Evolutionary conservation across 768 basidiomycete species (phyloP).

Genomic region (Lactarius sanguifluus): DNA sequence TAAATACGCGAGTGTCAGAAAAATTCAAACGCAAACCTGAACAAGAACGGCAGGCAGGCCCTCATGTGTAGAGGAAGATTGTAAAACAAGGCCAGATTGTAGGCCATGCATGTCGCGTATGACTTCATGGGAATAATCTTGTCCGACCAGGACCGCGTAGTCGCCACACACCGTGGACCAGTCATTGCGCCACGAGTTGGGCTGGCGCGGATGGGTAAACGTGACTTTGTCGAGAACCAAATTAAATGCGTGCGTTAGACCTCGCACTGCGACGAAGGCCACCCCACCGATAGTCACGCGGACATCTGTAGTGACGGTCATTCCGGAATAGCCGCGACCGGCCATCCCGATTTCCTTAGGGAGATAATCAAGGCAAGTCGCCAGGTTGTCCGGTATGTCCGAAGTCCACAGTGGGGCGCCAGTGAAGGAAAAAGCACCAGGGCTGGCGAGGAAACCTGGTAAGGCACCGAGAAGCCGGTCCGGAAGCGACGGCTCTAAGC

Average conservation of each 20-base stretch:
- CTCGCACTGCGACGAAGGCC: constrained; percentile 12
- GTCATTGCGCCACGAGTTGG: constrained; percentile 21
- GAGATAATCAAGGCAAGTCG: constrained; percentile 19
- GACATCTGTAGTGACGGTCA: constrained; percentile 9
- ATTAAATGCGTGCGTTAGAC: constrained; percentile 1
- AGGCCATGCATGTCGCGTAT: constrained; percentile 9
- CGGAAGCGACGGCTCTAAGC: constrained; percentile 15
- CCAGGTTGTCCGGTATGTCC: constrained; percentile 19
- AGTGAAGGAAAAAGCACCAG: constrained; percentile 8
- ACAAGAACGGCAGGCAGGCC: constrained; percentile 15
- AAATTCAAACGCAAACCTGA: constrained; percentile 8
- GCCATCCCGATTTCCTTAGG: constrained; percentile 7
- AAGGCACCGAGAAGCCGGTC: constrained; percentile 9
- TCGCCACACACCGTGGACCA: constrained; percentile 15
- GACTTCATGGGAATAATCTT: constrained; percentile 10
- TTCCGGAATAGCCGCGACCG: constrained; percentile 15
- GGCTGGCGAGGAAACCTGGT: constrained; percentile 11
- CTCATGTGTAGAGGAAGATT: constrained; percentile 17
- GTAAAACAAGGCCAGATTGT: constrained; percentile 17
- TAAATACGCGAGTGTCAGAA: not conserved
- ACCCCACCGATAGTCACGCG: constrained; percentile 2
- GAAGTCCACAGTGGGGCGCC: constrained; percentile 6
- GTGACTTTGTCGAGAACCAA: constrained; percentile 2
- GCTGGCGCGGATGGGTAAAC: constrained; percentile 1
- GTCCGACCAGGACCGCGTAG: constrained; percentile 12